Conservation (phyloP, 345 rosid species). For the Salix udensis region DNA sequence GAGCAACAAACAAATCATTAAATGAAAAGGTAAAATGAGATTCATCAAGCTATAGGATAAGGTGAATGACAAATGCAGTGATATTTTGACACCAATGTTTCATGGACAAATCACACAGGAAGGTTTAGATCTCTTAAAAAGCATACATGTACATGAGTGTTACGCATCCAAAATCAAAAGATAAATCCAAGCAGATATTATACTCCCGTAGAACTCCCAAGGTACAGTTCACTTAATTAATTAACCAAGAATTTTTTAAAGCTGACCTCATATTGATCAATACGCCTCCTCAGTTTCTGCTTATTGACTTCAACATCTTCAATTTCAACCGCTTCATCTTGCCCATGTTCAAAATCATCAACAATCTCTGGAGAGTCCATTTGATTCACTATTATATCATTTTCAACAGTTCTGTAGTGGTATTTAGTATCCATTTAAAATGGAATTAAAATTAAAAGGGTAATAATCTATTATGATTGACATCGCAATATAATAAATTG, state of each 20-base stretch:
- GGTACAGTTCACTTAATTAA: background rate
- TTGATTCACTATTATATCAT: conserved; percentile 79
- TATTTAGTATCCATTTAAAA: background rate
- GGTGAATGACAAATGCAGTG: background rate
- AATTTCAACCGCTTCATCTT: conserved; percentile 46
- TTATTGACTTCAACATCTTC: conserved; percentile 84
- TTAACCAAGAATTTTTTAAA: background rate
- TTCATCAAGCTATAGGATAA: too few species aligned
- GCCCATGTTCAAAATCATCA: conserved; percentile 50
- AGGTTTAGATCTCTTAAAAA: background rate
- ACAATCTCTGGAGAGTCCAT: conserved; percentile 70
- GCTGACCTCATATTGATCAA: conserved; percentile 69
- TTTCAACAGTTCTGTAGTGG: conserved; percentile 67
- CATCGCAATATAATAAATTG: too few species aligned
- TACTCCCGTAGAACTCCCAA: background rate
- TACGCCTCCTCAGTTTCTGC: conserved; percentile 68
- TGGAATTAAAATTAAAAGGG: background rate
- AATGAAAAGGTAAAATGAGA: background rate
- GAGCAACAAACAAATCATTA: background rate
- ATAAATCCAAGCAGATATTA: background rate
- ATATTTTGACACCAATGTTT: background rate
- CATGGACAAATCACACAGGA: background rate
- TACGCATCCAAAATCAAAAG: background rate
- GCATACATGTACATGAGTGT: background rate
- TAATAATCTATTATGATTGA: background rate